A percentile compares a stretch with the other conserved stretches of the same genome.
phyloP scores from a whole-genome alignment of 129 eudicot genomes.

The Helianthus annuus region DNA sequence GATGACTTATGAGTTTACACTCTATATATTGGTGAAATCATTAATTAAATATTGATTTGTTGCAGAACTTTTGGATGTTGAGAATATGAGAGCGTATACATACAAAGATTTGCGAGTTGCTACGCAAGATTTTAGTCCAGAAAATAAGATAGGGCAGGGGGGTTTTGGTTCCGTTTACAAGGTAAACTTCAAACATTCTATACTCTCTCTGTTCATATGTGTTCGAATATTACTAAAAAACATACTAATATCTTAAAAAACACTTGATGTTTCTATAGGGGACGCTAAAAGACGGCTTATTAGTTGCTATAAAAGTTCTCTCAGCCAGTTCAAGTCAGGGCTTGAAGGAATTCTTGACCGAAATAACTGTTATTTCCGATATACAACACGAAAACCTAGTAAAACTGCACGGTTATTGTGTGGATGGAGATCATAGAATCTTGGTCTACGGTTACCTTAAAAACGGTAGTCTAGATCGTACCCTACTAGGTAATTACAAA shows the following conservation, averaged over 20 bases:
- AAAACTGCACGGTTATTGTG: constrained; percentile 80
- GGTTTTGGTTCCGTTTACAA: constrained; percentile 92
- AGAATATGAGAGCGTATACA: constrained; percentile 43
- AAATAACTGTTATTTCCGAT: constrained; percentile 63
- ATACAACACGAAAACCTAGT: constrained; percentile 84
- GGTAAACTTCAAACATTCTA: constrained; percentile 40
- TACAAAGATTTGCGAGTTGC: constrained; percentile 70
- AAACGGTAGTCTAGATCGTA: constrained; percentile 80
- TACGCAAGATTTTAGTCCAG: constrained; percentile 52
- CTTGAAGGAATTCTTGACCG: constrained; percentile 66
- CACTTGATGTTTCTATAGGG: constrained; percentile 49
- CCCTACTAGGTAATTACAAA: constrained; percentile 64
- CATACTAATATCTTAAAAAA: constrained; percentile 13
- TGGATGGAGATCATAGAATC: constrained; percentile 63
- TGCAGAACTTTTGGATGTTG: constrained; percentile 62
- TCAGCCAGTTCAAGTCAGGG: constrained; percentile 83
- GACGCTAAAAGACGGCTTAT: constrained; percentile 59
- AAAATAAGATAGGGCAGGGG: constrained; percentile 80
- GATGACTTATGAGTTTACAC: too few species aligned
- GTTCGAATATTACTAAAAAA: constrained; percentile 11
- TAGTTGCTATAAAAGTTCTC: constrained; percentile 78
- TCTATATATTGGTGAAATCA: constrained; percentile 14
- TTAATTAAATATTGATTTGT: constrained; percentile 17
- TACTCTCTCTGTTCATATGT: background rate
- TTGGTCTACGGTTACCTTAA: constrained; percentile 86